Percentiles rank a stretch among this genome's conserved stretches.
Evolutionary conservation across 306 rosid genomes (phyloP).

Genomic region (Hylodesmum podocarpum): DNA sequence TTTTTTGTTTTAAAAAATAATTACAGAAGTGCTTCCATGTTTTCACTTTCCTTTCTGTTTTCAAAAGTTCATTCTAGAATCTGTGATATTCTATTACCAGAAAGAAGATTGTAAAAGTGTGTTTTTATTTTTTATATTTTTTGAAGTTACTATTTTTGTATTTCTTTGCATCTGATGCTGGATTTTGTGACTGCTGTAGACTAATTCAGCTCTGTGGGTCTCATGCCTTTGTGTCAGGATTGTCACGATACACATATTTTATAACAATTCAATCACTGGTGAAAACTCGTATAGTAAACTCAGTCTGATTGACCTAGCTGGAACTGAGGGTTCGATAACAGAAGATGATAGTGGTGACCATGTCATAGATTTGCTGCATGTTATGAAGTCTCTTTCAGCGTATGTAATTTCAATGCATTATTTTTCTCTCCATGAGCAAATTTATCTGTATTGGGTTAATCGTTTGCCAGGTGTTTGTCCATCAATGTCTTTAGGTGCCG

Average conservation of each 20-base stretch:
- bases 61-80: neutral
- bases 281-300: slow-evolving; percentile 88
- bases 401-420: slow-evolving; percentile 49
- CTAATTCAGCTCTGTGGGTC: slow-evolving; percentile 38
- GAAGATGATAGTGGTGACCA: slow-evolving; percentile 90
- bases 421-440: slow-evolving; percentile 15
- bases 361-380: slow-evolving; percentile 93
- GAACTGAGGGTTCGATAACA: slow-evolving; percentile 86
- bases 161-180: slow-evolving; percentile 15
- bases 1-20: neutral
- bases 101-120: neutral
- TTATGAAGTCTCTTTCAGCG: slow-evolving; percentile 99
- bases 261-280: slow-evolving; percentile 69
- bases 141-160: slow-evolving; percentile 14
- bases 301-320: slow-evolving; percentile 91
- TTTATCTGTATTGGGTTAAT: slow-evolving; percentile 20
- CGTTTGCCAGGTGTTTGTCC: neutral
- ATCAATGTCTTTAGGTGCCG: neutral
- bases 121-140: neutral
- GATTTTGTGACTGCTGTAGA: neutral
- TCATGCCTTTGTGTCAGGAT: slow-evolving; percentile 61
- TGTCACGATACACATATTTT: slow-evolving; percentile 70
- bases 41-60: neutral
- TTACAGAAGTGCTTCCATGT: neutral
- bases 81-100: slow-evolving; percentile 23